Base-by-base conservation (phyloP, 495 filamentous ascomycete genomes). In the Penicillium bialowiezense region DNA sequence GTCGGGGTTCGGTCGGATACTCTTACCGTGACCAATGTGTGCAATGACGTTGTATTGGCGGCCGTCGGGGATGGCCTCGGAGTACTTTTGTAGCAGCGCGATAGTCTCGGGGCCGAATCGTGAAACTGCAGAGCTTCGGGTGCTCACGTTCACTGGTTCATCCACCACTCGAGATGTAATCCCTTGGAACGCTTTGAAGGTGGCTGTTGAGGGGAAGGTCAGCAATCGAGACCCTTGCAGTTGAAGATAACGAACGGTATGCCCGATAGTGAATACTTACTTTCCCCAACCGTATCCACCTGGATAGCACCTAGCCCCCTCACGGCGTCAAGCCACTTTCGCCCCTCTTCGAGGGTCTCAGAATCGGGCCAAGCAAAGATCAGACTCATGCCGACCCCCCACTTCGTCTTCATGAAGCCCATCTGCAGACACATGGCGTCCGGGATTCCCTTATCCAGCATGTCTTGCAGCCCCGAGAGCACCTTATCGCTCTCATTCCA, bases 121-220 rank as follows among this genome's bases (percentile, higher is more conserved):
- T 5, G 41, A 10, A 32, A 44, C 17, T 23, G 41, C 31, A 18
- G 31, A 28, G n/a, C 41, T 32, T 12, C 41, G 41, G n/a, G 41
- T 44, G 41, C 24, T 31, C 13, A 32, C 31, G 41, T 44, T 19
- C 7, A 32, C 24, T n/a, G 41, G 31, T 24, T 31, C 24, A n/a
- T 28, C 15, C 7, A 44, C 31, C 13, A 28, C 24, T 18, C 31
- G 20, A n/a, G 41, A 21, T 0, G 41, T 44, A 9, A 31, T 29
- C n/a, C 41, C 41, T n/a, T 44, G 41, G 41, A 44, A 32, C 13
- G 41, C 41, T 9, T 44, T 44, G 23, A 44, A 44, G 41, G 41
- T 44, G 21, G 41, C 41, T 44, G 34, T 37, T 37, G 9, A 18
- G 15, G 15, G 23, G 9, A 18, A 18, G 15, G 23, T 44, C 14